These are phyloP conservation scores for Fragilaria crotonensis DNA, from an alignment of 108 stramenopile genomes.

Conservation along the genomic window DNA sequence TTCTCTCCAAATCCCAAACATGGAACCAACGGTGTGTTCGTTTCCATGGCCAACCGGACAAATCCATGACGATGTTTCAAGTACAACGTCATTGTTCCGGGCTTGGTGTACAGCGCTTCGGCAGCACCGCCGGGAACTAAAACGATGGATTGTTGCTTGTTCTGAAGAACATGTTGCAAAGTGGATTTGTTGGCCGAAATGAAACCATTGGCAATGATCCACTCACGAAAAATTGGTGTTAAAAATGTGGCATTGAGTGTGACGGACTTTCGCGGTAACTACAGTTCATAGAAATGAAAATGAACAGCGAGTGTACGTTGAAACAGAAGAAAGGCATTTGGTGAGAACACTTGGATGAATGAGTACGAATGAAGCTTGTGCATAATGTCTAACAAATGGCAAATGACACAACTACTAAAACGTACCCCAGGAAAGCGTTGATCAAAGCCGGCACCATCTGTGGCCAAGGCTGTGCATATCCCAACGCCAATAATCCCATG, in stretches of 20 bases:
- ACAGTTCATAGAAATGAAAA: background rate
- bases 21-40: constrained; percentile 63
- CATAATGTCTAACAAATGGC: too few relatives aligned
- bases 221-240: constrained; percentile 40
- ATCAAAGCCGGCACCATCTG: constrained; percentile 9
- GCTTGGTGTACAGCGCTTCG: constrained; percentile 31
- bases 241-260: constrained; percentile 28
- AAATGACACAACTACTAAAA: too few relatives aligned
- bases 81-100: constrained; percentile 22
- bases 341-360: too few relatives aligned
- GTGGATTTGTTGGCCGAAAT: constrained; percentile 16
- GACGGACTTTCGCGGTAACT: background rate
- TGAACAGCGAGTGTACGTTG: too few relatives aligned
- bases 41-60: constrained; percentile 52
- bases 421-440: background rate
- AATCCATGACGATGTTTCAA: constrained; percentile 70
- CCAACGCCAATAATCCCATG: constrained; percentile 52
- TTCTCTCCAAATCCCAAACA: constrained; percentile 63
- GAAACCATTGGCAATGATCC: constrained; percentile 23
- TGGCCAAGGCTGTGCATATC: constrained; percentile 4
- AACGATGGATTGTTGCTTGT: constrained; percentile 14
- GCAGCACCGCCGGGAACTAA: constrained; percentile 46
- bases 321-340: too few relatives aligned
- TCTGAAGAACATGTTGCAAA: constrained; percentile 9
- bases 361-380: too few relatives aligned